phyloP scores from a whole-genome alignment of 306 rosid genomes.

The Dalbergia cochinchinensis region DNA sequence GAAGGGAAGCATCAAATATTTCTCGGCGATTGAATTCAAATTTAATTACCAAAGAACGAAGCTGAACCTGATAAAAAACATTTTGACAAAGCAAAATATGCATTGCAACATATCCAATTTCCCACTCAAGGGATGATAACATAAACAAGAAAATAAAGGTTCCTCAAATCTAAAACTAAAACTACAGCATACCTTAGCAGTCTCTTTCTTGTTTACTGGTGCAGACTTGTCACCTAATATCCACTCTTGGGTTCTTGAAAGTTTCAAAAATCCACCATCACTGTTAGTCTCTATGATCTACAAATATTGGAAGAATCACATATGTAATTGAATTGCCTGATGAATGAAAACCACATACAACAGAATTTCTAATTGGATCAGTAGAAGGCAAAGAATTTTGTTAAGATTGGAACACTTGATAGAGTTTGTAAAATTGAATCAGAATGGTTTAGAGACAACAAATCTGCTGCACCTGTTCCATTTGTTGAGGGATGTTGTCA shows the following conservation, averaged over 20 bases:
- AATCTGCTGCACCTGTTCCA: constrained; percentile 56
- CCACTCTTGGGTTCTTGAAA: constrained; percentile 77
- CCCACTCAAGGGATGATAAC: constrained; percentile 9
- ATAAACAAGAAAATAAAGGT: constrained; percentile 11
- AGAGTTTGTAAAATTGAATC: constrained; percentile 11
- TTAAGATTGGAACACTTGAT: constrained; percentile 9
- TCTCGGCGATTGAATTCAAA: constrained; percentile 10
- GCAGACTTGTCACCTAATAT: constrained; percentile 71
- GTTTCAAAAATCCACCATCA: constrained; percentile 79
- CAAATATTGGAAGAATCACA: constrained; percentile 39
- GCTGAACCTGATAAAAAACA: constrained; percentile 8
- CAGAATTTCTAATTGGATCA: constrained; percentile 24
- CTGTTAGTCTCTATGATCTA: constrained; percentile 58
- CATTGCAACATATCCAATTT: constrained; percentile 16
- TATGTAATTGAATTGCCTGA: constrained; percentile 33
- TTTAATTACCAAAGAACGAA: constrained; percentile 31
- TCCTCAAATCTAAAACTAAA: constrained; percentile 12
- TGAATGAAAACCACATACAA: constrained; percentile 31
- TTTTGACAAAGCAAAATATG: constrained; percentile 1
- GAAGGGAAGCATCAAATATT: constrained; percentile 31
- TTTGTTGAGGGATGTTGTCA: constrained; percentile 45
- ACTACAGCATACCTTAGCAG: constrained; percentile 65
- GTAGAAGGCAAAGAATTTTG: constrained; percentile 16
- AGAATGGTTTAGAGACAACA: constrained; percentile 28
- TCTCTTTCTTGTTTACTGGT: constrained; percentile 70